Base-by-base conservation (phyloP, 768 basidiomycete species). In the Candolleomyces eurysporus region DNA sequence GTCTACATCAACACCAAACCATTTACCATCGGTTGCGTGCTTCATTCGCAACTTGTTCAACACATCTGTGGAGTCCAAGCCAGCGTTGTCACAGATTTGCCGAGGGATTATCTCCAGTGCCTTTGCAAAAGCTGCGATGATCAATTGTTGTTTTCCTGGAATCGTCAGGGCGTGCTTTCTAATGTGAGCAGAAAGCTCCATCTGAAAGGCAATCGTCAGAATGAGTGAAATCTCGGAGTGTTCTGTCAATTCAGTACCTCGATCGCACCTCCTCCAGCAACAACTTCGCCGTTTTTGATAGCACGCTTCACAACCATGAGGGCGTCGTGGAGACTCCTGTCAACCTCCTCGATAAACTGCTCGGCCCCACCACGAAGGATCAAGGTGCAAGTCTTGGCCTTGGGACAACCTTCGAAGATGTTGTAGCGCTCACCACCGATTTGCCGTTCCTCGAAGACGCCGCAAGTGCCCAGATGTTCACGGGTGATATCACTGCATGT, bases 271-370 rank as follows among this genome's bases (percentile, higher is more conserved):
- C 97, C 97, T 40, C 97, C 97, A 10, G 97, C 97, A 40, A 99
- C 97, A 55, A 99, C 89, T 58, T 96, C 92, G 46, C 93, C 94
- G 71, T 95, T 98, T 71, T 89, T 90, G 67, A 99, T 89, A 4
- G 97, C 96, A 57, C 97, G 84, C 76, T 97, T 97, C 48, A 99
- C 97, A n/a, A 99, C 96, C 96, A 98, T 98, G 68, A 98, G 94
- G 2, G 96, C 96, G 71, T 99, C 97, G 70, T 99, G 96, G 66
- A 99, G 76, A 85, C 93, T 95, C 60, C 97, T 80, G 75, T 98
- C 96, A 8, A 98, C 96, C 74, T 98, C 97, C 71, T 94, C 94
- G 63, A 98, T 98, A 75, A 99, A 98, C 73, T 99, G 97, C 69
- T 98, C 96, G 0, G 97, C 97, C 31, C 97, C 97, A 61, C 97